Conservation (phyloP, 164 flowering plant genomes). For the Echeveria elegans region DNA sequence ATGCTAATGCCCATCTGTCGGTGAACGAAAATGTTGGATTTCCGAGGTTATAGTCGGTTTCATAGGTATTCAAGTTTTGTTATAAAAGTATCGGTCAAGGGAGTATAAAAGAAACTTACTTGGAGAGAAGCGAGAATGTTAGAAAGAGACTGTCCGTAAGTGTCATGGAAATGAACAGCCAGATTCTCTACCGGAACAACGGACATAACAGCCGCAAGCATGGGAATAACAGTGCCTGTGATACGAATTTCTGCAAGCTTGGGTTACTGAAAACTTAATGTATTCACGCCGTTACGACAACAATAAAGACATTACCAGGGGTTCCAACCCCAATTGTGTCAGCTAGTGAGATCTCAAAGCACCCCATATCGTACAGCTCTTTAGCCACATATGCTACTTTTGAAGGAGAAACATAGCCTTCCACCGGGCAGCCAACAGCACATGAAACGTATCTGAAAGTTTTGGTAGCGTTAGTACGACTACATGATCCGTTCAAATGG, state of each 20-base stretch:
- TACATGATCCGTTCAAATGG: not conserved
- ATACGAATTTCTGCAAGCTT: not conserved
- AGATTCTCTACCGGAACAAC: conserved; percentile 85
- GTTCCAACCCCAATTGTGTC: conserved; percentile 97
- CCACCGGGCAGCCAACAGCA: conserved; percentile 87
- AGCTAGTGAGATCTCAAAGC: conserved; percentile 93
- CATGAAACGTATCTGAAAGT: conserved; percentile 80
- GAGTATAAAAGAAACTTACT: conserved; percentile 28
- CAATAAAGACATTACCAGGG: conserved; percentile 53
- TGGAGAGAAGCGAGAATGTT: conserved; percentile 86
- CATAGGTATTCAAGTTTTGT: not conserved
- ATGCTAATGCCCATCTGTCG: conserved; percentile 88
- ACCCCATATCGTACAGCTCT: conserved; percentile 88
- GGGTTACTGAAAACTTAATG: not conserved
- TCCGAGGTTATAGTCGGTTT: too few relatives aligned
- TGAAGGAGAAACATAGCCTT: conserved; percentile 74
- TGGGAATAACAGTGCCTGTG: conserved; percentile 81
- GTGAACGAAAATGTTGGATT: not conserved
- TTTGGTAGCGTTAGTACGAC: not conserved
- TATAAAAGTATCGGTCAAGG: not conserved
- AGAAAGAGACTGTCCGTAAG: conserved; percentile 94
- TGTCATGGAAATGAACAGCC: conserved; percentile 98
- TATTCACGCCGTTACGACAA: not conserved
- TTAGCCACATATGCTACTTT: conserved; percentile 91
- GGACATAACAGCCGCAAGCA: conserved; percentile 92